A percentile compares a stretch with the other conserved stretches of the same genome.
These are phyloP conservation scores for Cutaneotrichosporon sp. DNA, from an alignment of 1,284 basidiomycete species.

Conservation along the genomic window DNA sequence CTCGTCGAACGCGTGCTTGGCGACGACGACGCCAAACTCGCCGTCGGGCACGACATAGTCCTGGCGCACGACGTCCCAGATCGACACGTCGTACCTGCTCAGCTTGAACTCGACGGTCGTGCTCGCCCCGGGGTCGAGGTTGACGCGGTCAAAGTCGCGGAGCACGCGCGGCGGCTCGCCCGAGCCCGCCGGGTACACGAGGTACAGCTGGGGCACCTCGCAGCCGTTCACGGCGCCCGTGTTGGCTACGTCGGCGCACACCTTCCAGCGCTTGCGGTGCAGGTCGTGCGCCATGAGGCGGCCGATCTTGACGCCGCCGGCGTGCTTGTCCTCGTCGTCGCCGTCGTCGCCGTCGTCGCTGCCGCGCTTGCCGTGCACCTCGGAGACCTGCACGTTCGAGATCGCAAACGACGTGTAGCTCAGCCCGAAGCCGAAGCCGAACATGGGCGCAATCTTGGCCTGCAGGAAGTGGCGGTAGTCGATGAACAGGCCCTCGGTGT, in stretches of 20 bases:
- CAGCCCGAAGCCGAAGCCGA: constrained; percentile 79
- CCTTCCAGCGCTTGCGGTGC: constrained; percentile 47
- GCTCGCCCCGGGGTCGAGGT: constrained; percentile 44
- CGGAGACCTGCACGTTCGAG: constrained; percentile 9
- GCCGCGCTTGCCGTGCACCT: no score
- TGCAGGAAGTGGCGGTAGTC: constrained; percentile 78
- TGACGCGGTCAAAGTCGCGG: constrained; percentile 49
- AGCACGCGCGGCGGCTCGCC: constrained; percentile 53
- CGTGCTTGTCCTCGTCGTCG: background rate
- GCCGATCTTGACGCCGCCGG: constrained; percentile 2
- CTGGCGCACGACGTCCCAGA: constrained; percentile 53
- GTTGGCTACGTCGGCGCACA: constrained; percentile 56
- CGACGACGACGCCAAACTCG: constrained; percentile 46
- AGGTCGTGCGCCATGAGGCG: constrained; percentile 26
- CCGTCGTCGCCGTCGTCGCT: constrained; percentile 2
- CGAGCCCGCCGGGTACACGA: constrained; percentile 47
- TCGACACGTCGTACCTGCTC: constrained; percentile 52
- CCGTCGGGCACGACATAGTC: constrained; percentile 53
- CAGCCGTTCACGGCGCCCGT: constrained; percentile 53
- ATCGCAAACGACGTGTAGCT: constrained; percentile 80
- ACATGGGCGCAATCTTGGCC: constrained; percentile 63
- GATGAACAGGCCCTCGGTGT: constrained; percentile 71
- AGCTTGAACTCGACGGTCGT: constrained; percentile 47
- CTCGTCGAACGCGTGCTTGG: constrained; percentile 20
- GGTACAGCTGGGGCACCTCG: constrained; percentile 54